Percentiles rank a stretch among this genome's conserved stretches.
Conservation (phyloP, 805 yeast genomes). For the Candida schatavii region DNA sequence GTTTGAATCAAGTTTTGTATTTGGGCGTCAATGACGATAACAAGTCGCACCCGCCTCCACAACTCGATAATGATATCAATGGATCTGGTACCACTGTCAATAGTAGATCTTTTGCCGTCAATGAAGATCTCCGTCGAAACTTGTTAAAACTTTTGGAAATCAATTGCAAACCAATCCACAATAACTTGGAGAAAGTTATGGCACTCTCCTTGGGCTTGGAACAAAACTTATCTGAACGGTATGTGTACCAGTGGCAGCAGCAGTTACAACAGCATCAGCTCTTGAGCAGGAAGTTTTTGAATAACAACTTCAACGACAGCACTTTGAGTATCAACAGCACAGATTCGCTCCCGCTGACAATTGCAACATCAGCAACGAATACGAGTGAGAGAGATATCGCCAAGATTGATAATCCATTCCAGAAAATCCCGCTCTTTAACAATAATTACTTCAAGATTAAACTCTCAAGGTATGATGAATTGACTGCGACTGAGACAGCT, state of each 20-base stretch:
- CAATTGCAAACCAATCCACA: slow-evolving; percentile 37
- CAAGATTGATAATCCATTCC: slow-evolving; percentile 1
- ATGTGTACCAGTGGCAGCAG: slow-evolving; percentile 15
- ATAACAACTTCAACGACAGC: slow-evolving; percentile 15
- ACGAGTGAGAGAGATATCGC: neutral
- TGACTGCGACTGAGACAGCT: slow-evolving; percentile 8
- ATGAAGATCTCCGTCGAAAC: slow-evolving; percentile 30
- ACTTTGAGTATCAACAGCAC: slow-evolving; percentile 23
- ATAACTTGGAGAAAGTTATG: slow-evolving; percentile 55
- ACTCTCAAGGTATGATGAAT: slow-evolving; percentile 34
- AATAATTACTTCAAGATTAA: slow-evolving; percentile 33
- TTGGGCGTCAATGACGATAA: slow-evolving; percentile 37
- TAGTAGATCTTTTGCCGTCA: slow-evolving; percentile 1
- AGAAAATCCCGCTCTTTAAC: slow-evolving; percentile 33
- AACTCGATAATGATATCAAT: slow-evolving; percentile 5
- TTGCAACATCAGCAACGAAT: neutral
- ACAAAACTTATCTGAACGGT: slow-evolving; percentile 49
- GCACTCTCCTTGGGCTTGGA: slow-evolving; percentile 61
- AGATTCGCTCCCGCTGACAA: slow-evolving; percentile 15
- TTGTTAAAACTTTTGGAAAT: slow-evolving; percentile 45
- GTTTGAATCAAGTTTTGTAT: slow-evolving; percentile 40
- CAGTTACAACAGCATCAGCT: slow-evolving; percentile 2
- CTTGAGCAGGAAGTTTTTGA: slow-evolving; percentile 7
- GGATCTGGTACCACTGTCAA: slow-evolving; percentile 5
- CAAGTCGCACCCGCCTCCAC: slow-evolving; percentile 13